Percentiles rank a stretch among this genome's conserved stretches.
Conservation (phyloP, 2,329 filamentous ascomycete species). For the Fusarium coffeatum region DNA sequence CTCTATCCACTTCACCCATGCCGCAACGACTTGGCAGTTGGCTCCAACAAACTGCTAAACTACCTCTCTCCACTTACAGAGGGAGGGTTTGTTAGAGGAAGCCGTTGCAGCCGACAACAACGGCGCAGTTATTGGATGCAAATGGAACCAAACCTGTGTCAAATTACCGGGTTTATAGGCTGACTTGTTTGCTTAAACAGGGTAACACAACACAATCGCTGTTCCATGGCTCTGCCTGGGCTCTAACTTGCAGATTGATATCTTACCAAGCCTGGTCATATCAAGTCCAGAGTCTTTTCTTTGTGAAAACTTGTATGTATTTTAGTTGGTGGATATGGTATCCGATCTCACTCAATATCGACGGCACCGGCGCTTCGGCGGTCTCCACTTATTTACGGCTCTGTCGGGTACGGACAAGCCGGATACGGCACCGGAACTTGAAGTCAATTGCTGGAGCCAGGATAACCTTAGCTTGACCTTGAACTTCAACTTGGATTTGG, state of each 20-base stretch:
- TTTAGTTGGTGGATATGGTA: neutral
- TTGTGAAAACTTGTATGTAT: neutral
- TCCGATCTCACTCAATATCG: neutral
- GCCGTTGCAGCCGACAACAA: neutral
- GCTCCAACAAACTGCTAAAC: neutral
- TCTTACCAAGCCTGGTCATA: neutral
- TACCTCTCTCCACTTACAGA: conserved; percentile 12
- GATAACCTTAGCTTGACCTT: neutral
- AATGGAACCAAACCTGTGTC: neutral
- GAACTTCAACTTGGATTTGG: too few species aligned
- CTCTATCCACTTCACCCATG: conserved; percentile 9
- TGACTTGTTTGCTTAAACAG: neutral
- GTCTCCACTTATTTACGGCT: conserved; percentile 16
- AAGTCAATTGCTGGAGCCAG: neutral
- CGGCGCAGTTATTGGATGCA: neutral
- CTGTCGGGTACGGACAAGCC: neutral
- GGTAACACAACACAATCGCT: neutral
- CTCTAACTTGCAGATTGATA: neutral
- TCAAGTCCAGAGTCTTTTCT: neutral
- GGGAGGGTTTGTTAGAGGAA: neutral
- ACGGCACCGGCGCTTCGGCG: neutral
- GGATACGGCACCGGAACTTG: neutral
- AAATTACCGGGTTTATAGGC: conserved; percentile 2
- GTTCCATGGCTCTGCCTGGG: neutral
- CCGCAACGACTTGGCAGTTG: conserved; percentile 22